These are phyloP conservation scores for Fusarium denticulatum DNA, from an alignment of 2,329 filamentous ascomycete genomes.

Conservation along the genomic window DNA sequence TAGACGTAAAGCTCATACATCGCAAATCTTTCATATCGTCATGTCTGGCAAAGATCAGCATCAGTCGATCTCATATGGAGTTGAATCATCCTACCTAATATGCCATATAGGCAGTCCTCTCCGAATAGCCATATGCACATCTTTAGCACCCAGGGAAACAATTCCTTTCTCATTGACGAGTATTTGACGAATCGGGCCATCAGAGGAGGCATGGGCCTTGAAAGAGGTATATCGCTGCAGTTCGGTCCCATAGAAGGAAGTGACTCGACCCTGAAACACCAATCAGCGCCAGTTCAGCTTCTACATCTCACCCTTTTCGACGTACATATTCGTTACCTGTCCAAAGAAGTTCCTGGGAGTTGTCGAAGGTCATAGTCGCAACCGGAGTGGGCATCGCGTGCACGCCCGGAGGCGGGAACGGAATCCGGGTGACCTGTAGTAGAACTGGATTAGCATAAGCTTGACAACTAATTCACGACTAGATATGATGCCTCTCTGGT, in stretches of 20 bases:
- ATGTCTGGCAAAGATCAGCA: constrained; percentile 57
- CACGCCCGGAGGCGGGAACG: constrained; percentile 79
- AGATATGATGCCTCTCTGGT: background rate
- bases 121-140: constrained; percentile 88
- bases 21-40: constrained; percentile 85
- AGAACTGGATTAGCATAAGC: constrained; percentile 17
- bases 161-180: constrained; percentile 92
- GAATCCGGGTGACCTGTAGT: constrained; percentile 78
- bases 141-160: constrained; percentile 82
- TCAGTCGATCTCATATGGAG: background rate
- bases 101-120: constrained; percentile 90
- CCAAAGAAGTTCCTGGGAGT: constrained; percentile 90
- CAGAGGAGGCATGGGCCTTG: constrained; percentile 76
- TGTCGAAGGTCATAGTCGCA: constrained; percentile 88
- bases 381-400: constrained; percentile 76
- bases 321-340: constrained; percentile 88
- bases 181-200: constrained; percentile 86
- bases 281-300: constrained; percentile 38
- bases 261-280: constrained; percentile 77
- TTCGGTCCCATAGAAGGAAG: constrained; percentile 87
- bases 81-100: constrained; percentile 67
- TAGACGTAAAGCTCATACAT: constrained; percentile 96
- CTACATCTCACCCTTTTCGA: background rate
- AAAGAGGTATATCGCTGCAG: constrained; percentile 92
- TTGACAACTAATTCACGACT: background rate